Base-by-base conservation (phyloP, 768 basidiomycete genomes). In the Calocybe indica region DNA sequence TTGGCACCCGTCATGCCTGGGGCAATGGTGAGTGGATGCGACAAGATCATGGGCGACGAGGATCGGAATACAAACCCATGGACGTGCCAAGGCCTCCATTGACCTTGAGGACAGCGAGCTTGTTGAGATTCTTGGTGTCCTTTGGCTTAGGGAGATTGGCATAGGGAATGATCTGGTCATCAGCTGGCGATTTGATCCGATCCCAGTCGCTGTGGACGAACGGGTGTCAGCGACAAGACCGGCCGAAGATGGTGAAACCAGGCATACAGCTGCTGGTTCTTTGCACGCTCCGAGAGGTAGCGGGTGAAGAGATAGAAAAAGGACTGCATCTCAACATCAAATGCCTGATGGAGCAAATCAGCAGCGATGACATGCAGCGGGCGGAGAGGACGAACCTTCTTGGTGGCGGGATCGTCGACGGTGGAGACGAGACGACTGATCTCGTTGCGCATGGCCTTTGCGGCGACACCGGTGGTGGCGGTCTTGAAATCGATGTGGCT, bases 401-500 rank as follows among this genome's bases (percentile, higher is more conserved):
- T 89, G 47, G 87, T 85, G 36, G 74, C 63, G 30, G 80, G 76
- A 54, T 97, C 89, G 53, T 81, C 74, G 62, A 95, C 88, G 52
- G 85, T 85, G 63, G 77, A 73, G 61, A 97, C 92, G 77, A 99
- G 88, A 62, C 82, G 82, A 67, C 87, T 87, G 71, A 99, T 86
- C 74, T 98, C 96, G 65, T 97, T 96, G 74, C 92, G 85, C 95
- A 97, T 97, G 47, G 92, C 77, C 74, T 96, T 97, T 56, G 90
- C 88, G 28, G 90, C 87, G 55, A 93, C 85, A 55, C 91, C 92
- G 46, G 92, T 93, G 45, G 82, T 94, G 54, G 95, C 95, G n/a
- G 92, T 94, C 76, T 94, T 93, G 82, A 95, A 95, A 71, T 97
- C 88, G 73, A 90, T 84, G 65, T 90, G 86, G 56, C 79, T 82